Percentiles rank a stretch among this genome's conserved stretches.
phyloP scores from a whole-genome alignment of 441 rosid species.

The Cnidoscolus chayamansa region DNA sequence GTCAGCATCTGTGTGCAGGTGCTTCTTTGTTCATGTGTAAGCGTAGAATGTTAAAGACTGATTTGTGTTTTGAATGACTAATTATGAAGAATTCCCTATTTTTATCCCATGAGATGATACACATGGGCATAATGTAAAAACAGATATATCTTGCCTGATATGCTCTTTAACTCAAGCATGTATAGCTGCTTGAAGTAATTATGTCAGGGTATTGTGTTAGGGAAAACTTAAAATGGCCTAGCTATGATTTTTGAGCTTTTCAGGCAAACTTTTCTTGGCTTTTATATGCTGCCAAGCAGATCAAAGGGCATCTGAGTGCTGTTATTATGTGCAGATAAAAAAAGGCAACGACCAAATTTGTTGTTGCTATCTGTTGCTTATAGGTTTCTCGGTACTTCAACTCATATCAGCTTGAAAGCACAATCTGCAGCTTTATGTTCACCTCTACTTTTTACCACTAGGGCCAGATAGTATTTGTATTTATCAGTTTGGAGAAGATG shows the following conservation, averaged over 20 bases:
- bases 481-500: not conserved
- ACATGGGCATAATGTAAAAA: too few relatives aligned
- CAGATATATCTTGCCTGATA: too few relatives aligned
- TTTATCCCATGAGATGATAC: too few relatives aligned
- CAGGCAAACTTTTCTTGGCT: not conserved
- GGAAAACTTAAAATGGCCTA: too few relatives aligned
- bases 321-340: not conserved
- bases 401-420: not conserved
- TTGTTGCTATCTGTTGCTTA: not conserved
- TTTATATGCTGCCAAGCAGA: not conserved
- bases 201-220: not conserved
- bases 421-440: not conserved
- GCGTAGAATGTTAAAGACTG: too few relatives aligned
- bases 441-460: not conserved
- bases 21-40: too few relatives aligned
- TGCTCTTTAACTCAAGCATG: too few relatives aligned
- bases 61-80: too few relatives aligned
- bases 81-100: too few relatives aligned
- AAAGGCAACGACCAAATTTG: not conserved
- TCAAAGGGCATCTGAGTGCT: not conserved
- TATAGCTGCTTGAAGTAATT: too few relatives aligned
- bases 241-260: slow-evolving; percentile 1
- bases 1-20: too few relatives aligned
- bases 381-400: not conserved
- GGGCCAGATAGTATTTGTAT: not conserved